Base-by-base conservation (phyloP, 352 stramenopile species). In the Phytopythium chamaehyphon region DNA sequence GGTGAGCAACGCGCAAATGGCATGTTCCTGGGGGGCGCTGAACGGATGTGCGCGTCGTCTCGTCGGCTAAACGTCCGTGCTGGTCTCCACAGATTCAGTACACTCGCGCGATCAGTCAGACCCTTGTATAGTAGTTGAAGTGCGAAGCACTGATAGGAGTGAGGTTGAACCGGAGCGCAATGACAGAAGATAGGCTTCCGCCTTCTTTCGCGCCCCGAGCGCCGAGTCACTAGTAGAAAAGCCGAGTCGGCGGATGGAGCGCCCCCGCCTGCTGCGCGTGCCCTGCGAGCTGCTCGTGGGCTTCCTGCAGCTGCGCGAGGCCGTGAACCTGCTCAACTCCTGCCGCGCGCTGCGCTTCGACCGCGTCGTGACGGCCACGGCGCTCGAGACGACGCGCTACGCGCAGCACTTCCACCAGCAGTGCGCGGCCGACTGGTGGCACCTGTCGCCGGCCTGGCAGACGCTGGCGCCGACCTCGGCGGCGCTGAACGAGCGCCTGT, bases 361-460 rank as follows among this genome's bases (percentile, higher is more conserved):
- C 54, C 57, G 60, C 48, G 66, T 79, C n/a, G 31, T 77, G 49
- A 77, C 66, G 35, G 35, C 62, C 22, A 75, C 65, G 19, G 66
- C 71, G 24, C 49, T 83, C 15, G 60, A 75, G 54, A 76, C 73
- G 51, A 72, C 60, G 9, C 69, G 65, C 7, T 83, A 73, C 42
- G 66, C 65, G 8, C 71, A 79, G 40, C 71, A 83, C 45, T 83
- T 83, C 49, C 61, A 78, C 49, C 59, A 79, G 37, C 66, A 74
- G 51, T 83, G 71, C 40, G 66, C 69, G 6, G 71, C 71, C 15
- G 71, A 83, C 47, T 83, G 71, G 71, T 83, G 71, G 71, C 66
- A 79, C 43, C 51, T 73, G 6, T 76, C 69, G 42, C 69, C 66
- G 11, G 51, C 62, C 4, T 83, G 69, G 71, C 67, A 64, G n/a